Evolutionary conservation across 257 asterid species (phyloP), one percentile per base, ranked within the genome.

Genomic region (Solanum boliviense): DNA sequence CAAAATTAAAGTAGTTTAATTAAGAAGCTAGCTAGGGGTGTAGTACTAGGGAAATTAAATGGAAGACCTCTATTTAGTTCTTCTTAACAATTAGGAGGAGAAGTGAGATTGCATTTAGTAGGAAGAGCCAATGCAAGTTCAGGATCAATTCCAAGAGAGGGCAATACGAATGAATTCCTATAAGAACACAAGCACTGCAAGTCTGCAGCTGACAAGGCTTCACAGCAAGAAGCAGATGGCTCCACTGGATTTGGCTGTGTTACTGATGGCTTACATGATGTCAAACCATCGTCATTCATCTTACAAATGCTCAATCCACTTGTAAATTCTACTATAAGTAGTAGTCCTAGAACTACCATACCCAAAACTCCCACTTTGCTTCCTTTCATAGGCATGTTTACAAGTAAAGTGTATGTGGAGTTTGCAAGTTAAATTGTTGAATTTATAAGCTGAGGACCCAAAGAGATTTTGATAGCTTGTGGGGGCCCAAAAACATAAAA

Each of bases 81-180:
- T 27, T 52, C 48, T 36, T 72, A 92, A 74, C 97, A 95, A 18
- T 89, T 86, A 29, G 88, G 9, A 2, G 96, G 97, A 65, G 92
- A 86, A 4, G 94, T 58, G 89, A 92, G 89, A 70, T 88, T 90
- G 92, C 98, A 95, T 86, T 95, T 95, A 35, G 91, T 87, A 1
- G 98, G 98, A 68, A 95, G 98, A 6, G 90, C 94, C 84, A 95
- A 32, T 25, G 95, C 98, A 29, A 95, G 98, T 73, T 90, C 92
- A 18, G 98, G 98, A 84, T 94, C 98, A n/a, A 95, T 93, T 84
- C 98, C 98, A 11, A 95, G 90, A 2, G 96, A 89, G 2, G 98
- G 97, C 92, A 95, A 31, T 89, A 92, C 20, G 9, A 87, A 29
- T 0, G 98, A 93, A 84, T 94, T 91, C 90, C 67, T 92, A 60